Conservation (phyloP, 345 rosid species). For the Corymbia maculata region DNA sequence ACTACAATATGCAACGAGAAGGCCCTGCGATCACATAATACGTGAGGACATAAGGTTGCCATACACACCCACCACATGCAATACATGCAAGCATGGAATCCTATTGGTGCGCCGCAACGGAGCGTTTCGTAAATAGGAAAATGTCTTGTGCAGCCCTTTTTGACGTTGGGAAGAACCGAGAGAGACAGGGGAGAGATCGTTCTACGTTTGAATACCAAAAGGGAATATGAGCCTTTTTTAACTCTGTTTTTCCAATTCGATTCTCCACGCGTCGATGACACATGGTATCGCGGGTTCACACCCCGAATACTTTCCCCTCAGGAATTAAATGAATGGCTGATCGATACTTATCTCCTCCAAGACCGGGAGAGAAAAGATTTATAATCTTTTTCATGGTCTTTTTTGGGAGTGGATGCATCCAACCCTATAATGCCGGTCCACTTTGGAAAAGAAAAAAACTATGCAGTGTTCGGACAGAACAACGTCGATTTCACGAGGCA, state of each 20-base stretch:
- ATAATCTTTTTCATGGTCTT: neutral
- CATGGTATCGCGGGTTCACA: neutral
- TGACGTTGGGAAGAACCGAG: neutral
- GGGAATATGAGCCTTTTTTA: neutral
- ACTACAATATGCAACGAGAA: neutral
- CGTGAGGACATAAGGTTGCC: neutral
- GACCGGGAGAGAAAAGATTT: neutral
- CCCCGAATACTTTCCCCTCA: neutral
- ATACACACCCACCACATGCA: neutral
- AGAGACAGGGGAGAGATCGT: neutral
- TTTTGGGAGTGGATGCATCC: neutral
- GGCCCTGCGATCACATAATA: neutral
- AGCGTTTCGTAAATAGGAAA: neutral
- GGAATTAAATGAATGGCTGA: neutral
- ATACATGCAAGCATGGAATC: neutral
- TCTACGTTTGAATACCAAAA: neutral
- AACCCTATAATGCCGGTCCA: neutral
- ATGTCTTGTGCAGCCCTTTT: neutral
- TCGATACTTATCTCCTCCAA: neutral
- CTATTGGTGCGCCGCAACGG: neutral
- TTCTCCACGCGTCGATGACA: neutral
- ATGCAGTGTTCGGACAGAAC: neutral
- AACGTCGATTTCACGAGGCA: neutral
- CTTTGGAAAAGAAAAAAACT: neutral
- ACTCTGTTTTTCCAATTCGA: neutral